Conservation (phyloP, 495 filamentous ascomycete genomes). For the Halenospora varia region DNA sequence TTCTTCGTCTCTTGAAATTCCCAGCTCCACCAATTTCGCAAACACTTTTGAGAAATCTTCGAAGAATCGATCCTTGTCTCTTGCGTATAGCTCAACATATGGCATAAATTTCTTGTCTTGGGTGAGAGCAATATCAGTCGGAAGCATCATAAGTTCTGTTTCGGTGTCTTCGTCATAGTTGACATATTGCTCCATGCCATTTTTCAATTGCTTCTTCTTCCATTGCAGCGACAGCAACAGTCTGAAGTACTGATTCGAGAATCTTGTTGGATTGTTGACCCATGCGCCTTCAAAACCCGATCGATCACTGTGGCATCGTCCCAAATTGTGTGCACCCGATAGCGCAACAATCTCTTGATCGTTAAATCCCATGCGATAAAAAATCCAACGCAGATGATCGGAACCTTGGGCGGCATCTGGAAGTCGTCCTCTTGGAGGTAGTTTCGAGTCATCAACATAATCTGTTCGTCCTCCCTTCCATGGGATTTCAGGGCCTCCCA, state of each 20-base stretch:
- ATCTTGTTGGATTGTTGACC: slow-evolving; percentile 62
- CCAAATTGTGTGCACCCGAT: slow-evolving; percentile 56
- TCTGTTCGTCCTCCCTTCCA: slow-evolving; percentile 57
- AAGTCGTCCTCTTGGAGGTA: slow-evolving; percentile 52
- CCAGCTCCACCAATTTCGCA: slow-evolving; percentile 58
- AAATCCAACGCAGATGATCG: slow-evolving; percentile 54
- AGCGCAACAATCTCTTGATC: slow-evolving; percentile 62
- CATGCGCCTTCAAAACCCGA: slow-evolving; percentile 58
- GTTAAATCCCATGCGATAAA: slow-evolving; percentile 62
- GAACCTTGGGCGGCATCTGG: slow-evolving; percentile 57
- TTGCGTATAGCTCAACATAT: slow-evolving; percentile 58
- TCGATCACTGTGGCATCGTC: slow-evolving; percentile 56
- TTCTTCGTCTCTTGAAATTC: slow-evolving; percentile 48
- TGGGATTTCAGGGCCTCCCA: slow-evolving; percentile 51
- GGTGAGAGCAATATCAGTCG: slow-evolving; percentile 39
- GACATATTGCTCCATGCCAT: slow-evolving; percentile 54
- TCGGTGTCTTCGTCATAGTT: slow-evolving; percentile 52
- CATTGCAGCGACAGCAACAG: slow-evolving; percentile 51
- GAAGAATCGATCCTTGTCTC: slow-evolving; percentile 59
- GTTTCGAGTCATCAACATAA: slow-evolving; percentile 50
- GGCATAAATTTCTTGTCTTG: slow-evolving; percentile 31
- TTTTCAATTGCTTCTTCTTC: slow-evolving; percentile 47
- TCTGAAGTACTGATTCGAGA: slow-evolving; percentile 60
- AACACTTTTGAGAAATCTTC: slow-evolving; percentile 56
- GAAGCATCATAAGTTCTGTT: slow-evolving; percentile 55